Conservation (phyloP, 164 flowering plant species). For the Kalanchoe fedtschenkoi region DNA sequence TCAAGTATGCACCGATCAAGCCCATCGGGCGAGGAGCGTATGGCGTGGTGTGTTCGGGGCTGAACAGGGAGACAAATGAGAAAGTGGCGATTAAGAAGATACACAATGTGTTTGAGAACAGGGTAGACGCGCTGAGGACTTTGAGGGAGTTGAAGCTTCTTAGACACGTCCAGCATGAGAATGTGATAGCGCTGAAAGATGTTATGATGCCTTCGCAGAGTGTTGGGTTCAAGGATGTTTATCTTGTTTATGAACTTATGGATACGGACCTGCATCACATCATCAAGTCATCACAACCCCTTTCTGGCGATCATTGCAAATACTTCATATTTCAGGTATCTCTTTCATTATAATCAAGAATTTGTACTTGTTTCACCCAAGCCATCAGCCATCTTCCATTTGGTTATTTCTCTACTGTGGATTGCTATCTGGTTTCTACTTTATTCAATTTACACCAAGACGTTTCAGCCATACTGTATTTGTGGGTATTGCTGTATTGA, state of each 20-base stretch:
- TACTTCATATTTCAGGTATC: slow-evolving; percentile 12
- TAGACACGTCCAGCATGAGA: slow-evolving; percentile 9
- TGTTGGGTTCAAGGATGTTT: slow-evolving; percentile 13
- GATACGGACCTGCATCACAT: slow-evolving; percentile 17
- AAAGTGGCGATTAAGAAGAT: slow-evolving; percentile 10
- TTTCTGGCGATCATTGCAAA: slow-evolving; percentile 12
- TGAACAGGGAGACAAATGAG: slow-evolving; percentile 9
- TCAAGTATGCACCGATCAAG: slow-evolving; percentile 7
- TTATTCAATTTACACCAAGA: too few relatives aligned
- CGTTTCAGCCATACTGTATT: too few relatives aligned
- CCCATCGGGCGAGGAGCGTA: slow-evolving; percentile 8
- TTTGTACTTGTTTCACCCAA: too few relatives aligned
- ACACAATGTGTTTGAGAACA: slow-evolving; percentile 7
- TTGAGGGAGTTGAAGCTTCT: slow-evolving; percentile 10
- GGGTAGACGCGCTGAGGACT: slow-evolving; percentile 10
- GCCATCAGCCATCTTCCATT: too few relatives aligned
- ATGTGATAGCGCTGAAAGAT: slow-evolving; percentile 8
- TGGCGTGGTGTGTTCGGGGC: slow-evolving; percentile 7
- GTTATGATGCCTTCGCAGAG: slow-evolving; percentile 11
- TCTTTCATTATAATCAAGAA: neutral
- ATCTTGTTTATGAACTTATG: slow-evolving; percentile 12
- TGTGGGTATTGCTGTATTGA: too few relatives aligned
- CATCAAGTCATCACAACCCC: slow-evolving; percentile 14
- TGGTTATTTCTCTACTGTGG: too few relatives aligned
- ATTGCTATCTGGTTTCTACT: too few relatives aligned